These are phyloP conservation scores for Typha latifolia DNA, from an alignment of 176 grass and related monocot genomes.

Conservation along the genomic window DNA sequence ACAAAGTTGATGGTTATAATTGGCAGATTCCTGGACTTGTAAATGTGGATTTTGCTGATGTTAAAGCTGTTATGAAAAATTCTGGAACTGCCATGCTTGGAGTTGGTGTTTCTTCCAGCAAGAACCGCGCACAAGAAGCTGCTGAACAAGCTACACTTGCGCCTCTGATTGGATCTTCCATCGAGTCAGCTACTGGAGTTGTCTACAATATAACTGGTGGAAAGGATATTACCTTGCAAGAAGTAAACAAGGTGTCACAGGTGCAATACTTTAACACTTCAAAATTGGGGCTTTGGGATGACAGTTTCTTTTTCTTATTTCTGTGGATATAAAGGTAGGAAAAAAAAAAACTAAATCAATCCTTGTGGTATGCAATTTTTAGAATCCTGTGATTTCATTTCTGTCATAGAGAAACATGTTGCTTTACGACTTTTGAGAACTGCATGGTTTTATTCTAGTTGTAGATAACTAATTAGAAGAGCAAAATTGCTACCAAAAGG, in stretches of 20 bases:
- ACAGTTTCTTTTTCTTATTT: too few relatives aligned
- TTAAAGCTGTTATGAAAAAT: constrained; percentile 10
- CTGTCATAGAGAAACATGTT: too few relatives aligned
- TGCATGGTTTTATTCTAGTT: too few relatives aligned
- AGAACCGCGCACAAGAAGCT: constrained; percentile 7
- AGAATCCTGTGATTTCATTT: too few relatives aligned
- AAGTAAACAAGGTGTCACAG: constrained; percentile 87
- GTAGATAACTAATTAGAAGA: too few relatives aligned
- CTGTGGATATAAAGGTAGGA: too few relatives aligned
- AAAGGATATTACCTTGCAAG: constrained; percentile 19
- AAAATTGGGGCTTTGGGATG: too few relatives aligned
- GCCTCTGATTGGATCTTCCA: constrained; percentile 19
- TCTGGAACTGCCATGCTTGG: constrained; percentile 4
- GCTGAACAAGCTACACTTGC: constrained; percentile 12
- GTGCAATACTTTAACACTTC: constrained; percentile 15
- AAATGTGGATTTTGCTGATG: constrained; percentile 21
- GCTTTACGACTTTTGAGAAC: too few relatives aligned
- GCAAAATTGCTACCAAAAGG: too few relatives aligned
- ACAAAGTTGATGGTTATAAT: background rate
- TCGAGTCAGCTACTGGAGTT: constrained; percentile 21
- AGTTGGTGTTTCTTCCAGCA: background rate
- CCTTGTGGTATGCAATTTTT: too few relatives aligned
- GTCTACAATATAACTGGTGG: constrained; percentile 27
- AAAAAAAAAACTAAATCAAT: too few relatives aligned
- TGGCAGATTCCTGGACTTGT: constrained; percentile 11